Percentiles rank a stretch among this genome's conserved stretches.
Evolutionary conservation across 768 basidiomycete species (phyloP).

Genomic region (Clavulina sp.): DNA sequence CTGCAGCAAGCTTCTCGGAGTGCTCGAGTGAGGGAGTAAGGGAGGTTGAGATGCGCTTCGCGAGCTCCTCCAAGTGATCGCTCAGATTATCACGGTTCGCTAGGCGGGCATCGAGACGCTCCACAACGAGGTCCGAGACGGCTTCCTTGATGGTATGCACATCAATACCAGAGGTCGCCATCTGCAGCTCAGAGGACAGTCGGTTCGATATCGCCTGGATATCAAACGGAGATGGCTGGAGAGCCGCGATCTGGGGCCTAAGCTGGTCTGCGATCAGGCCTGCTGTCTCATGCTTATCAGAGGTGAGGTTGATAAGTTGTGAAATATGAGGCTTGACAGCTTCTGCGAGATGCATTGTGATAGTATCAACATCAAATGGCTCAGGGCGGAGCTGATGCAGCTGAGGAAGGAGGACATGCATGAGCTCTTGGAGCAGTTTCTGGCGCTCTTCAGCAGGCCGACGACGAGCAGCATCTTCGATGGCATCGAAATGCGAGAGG

Average conservation of each 20-base stretch:
- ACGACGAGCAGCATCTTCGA: constrained; percentile 22
- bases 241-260: constrained; percentile 40
- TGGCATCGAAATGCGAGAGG: constrained; percentile 35
- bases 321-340: constrained; percentile 81
- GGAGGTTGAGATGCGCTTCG: constrained; percentile 33
- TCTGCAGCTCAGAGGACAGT: constrained; percentile 50
- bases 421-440: constrained; percentile 40
- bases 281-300: constrained; percentile 78
- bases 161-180: constrained; percentile 57
- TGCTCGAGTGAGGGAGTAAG: constrained; percentile 30
- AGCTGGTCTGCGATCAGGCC: constrained; percentile 60
- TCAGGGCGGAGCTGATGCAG: constrained; percentile 45
- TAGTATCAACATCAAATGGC: constrained; percentile 56
- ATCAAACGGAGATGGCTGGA: constrained; percentile 27
- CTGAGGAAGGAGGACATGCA: constrained; percentile 39
- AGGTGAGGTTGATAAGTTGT: constrained; percentile 75
- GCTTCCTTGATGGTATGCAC: constrained; percentile 79
- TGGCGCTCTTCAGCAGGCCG: constrained; percentile 36
- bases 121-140: constrained; percentile 75
- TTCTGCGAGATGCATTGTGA: constrained; percentile 59
- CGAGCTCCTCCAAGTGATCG: constrained; percentile 8
- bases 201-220: constrained; percentile 37
- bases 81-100: constrained; percentile 47
- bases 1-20: constrained; percentile 24
- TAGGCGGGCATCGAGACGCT: constrained; percentile 64